Conservation (phyloP, 306 rosid genomes). For the Vigna reflexopilosa region DNA sequence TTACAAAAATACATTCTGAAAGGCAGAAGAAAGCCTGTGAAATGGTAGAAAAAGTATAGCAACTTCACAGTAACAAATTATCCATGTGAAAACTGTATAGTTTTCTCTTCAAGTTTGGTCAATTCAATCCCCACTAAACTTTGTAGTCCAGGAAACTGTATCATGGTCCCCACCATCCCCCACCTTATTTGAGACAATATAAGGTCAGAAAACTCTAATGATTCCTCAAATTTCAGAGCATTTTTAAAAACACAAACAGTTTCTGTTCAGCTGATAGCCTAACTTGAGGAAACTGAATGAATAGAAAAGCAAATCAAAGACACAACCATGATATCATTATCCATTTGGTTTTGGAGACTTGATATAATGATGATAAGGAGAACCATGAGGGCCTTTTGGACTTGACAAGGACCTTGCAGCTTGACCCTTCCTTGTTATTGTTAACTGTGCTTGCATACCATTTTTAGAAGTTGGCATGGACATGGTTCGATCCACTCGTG, state of each 20-base stretch:
- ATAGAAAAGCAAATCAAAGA: slow-evolving; percentile 38
- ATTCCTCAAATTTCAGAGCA: slow-evolving; percentile 30
- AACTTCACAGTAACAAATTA: slow-evolving; percentile 40
- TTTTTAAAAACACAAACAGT: slow-evolving; percentile 37
- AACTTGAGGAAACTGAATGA: slow-evolving; percentile 44
- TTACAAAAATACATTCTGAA: slow-evolving; percentile 50
- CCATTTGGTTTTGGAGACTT: slow-evolving; percentile 66
- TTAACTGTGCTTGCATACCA: slow-evolving; percentile 65
- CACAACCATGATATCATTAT: slow-evolving; percentile 34
- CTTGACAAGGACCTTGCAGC: slow-evolving; percentile 70
- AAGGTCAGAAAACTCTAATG: slow-evolving; percentile 30
- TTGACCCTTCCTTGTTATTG: slow-evolving; percentile 70
- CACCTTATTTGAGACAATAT: slow-evolving; percentile 36
- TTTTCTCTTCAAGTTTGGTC: slow-evolving; percentile 28
- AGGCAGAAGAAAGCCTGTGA: slow-evolving; percentile 33
- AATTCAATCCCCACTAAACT: slow-evolving; percentile 5
- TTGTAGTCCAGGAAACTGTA: slow-evolving; percentile 1
- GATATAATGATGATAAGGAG: slow-evolving; percentile 59
- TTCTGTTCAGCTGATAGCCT: slow-evolving; percentile 36
- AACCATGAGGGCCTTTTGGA: slow-evolving; percentile 69
- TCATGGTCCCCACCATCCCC: slow-evolving; percentile 3
- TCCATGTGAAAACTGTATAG: slow-evolving; percentile 31
- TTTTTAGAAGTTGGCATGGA: slow-evolving; percentile 63
- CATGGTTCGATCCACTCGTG: slow-evolving; percentile 70
- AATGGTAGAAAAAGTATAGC: slow-evolving; percentile 32